A percentile compares a stretch with the other conserved stretches of the same genome.
These are phyloP conservation scores for Coniochaeta sp. DNA, from an alignment of 2,329 filamentous ascomycete species.

Conservation along the genomic window DNA sequence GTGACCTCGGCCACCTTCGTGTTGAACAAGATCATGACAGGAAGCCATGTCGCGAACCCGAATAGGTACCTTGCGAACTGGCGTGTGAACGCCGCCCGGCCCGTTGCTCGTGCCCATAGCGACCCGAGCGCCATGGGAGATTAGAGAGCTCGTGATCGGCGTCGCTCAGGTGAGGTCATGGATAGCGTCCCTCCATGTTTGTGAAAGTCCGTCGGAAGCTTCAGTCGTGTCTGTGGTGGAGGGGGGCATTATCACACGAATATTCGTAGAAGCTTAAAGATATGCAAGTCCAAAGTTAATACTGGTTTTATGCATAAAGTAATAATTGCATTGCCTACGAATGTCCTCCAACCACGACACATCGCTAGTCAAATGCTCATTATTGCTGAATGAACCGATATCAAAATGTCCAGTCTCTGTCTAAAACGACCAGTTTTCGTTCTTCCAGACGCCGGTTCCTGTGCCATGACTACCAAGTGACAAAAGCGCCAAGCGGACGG, in stretches of 20 bases:
- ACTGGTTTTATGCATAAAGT: not conserved
- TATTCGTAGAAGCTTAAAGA: not conserved
- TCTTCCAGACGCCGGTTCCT: conserved; percentile 1
- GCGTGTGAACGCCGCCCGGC: conserved; percentile 17
- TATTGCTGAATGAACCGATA: not conserved
- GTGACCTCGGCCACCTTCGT: conserved; percentile 52
- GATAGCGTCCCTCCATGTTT: not conserved
- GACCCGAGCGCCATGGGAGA: conserved; percentile 25
- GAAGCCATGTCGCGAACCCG: conserved; percentile 53
- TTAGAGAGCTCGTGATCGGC: not conserved
- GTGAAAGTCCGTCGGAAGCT: not conserved
- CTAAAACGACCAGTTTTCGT: conserved; percentile 1
- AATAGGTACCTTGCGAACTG: conserved; percentile 39
- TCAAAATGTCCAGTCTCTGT: not conserved
- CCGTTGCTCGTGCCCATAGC: conserved; percentile 24
- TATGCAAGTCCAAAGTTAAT: not conserved
- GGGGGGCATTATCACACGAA: not conserved
- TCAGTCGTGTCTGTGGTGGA: not conserved
- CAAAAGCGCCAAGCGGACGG: not conserved
- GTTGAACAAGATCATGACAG: conserved; percentile 54
- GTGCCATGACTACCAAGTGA: conserved; percentile 2
- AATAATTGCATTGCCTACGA: not conserved
- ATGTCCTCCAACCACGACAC: not conserved
- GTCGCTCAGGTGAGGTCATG: not conserved
- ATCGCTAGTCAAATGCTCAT: not conserved